A percentile compares a stretch with the other conserved stretches of the same genome.
Evolutionary conservation across 345 rosid species (phyloP).

Genomic region (Salix caprea): DNA sequence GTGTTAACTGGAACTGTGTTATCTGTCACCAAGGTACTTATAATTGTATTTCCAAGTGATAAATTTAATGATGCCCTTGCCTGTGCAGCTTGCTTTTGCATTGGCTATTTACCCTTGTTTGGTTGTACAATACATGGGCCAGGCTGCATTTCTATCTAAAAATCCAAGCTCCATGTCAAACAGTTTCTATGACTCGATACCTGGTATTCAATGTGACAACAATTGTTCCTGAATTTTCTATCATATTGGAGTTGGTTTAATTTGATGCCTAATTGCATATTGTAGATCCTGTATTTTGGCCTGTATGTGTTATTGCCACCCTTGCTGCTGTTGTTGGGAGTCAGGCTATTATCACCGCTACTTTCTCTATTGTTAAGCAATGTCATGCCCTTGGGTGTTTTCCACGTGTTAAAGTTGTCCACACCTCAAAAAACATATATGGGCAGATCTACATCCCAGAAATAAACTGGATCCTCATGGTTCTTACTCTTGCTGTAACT

Average conservation of each 20-base stretch:
- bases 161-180: constrained; percentile 36
- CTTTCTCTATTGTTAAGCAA: constrained; percentile 84
- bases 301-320: constrained; percentile 81
- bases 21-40: neutral
- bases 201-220: constrained; percentile 44
- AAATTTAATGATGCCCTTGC: constrained; percentile 19
- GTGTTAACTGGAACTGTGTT: constrained; percentile 3
- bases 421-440: constrained; percentile 72
- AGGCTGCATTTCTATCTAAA: constrained; percentile 89
- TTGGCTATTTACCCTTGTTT: constrained; percentile 78
- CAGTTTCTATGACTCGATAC: constrained; percentile 75
- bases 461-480: constrained; percentile 95
- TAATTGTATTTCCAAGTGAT: neutral
- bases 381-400: constrained; percentile 96
- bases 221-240: neutral
- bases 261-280: constrained; percentile 14
- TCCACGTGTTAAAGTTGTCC: constrained; percentile 91
- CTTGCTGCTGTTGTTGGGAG: constrained; percentile 91
- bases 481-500: constrained; percentile 75
- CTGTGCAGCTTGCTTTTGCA: constrained; percentile 72
- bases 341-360: constrained; percentile 84
- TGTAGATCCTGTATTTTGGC: constrained; percentile 82
- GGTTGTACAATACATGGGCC: constrained; percentile 98
- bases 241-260: constrained; percentile 12
- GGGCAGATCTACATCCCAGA: constrained; percentile 97